These are phyloP conservation scores for Phaeosphaeria sp. DNA, from an alignment of 2,329 filamentous ascomycete genomes.

Conservation along the genomic window DNA sequence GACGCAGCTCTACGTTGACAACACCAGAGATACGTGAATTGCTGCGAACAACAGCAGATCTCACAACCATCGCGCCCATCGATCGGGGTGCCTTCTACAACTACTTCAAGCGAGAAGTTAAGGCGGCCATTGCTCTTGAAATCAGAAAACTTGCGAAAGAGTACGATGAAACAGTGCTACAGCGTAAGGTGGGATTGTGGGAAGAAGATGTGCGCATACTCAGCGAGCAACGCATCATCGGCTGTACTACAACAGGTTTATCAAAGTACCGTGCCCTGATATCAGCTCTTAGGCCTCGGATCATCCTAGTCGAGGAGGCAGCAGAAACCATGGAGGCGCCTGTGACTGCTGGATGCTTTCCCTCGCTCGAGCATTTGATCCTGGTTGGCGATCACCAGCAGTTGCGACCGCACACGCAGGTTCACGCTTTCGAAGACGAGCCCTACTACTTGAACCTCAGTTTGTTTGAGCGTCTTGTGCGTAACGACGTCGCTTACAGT, in stretches of 20 bases:
- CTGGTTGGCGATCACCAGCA: constrained; percentile 84
- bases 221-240: constrained; percentile 60
- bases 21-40: constrained; percentile 45
- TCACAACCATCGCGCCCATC: constrained; percentile 65
- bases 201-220: constrained; percentile 60
- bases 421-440: constrained; percentile 62
- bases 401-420: constrained; percentile 71
- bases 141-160: constrained; percentile 59
- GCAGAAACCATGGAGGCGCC: constrained; percentile 76
- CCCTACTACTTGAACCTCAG: constrained; percentile 75
- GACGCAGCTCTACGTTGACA: constrained; percentile 17
- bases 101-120: constrained; percentile 63
- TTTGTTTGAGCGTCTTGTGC: constrained; percentile 80
- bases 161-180: constrained; percentile 59
- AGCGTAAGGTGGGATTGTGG: constrained; percentile 65
- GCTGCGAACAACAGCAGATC: constrained; percentile 54
- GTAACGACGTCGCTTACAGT: constrained; percentile 67
- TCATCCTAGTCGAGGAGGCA: constrained; percentile 80
- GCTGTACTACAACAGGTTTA: constrained; percentile 79
- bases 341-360: constrained; percentile 65
- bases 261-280: constrained; percentile 80
- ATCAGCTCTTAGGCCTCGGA: constrained; percentile 67
- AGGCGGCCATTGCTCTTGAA: constrained; percentile 54
- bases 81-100: constrained; percentile 71
- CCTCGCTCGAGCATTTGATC: constrained; percentile 69